Evolutionary conservation across 306 rosid genomes (phyloP).

Genomic region (Glycine tomentella): DNA sequence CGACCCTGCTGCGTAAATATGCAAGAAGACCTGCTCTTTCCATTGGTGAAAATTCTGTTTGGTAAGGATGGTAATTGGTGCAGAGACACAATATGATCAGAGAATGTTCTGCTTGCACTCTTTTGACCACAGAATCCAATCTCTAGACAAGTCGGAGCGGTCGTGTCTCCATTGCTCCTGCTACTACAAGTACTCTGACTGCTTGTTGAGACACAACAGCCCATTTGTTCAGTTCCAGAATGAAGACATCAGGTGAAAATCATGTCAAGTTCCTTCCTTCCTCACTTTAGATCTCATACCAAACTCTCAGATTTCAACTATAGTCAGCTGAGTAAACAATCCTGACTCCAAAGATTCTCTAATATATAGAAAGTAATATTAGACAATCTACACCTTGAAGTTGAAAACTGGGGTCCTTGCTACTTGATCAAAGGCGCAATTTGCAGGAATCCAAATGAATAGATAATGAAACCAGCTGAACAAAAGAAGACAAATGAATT

Average conservation of each 20-base stretch:
- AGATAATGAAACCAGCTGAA: slow-evolving; percentile 61
- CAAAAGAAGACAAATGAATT: slow-evolving; percentile 58
- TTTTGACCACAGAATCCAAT: slow-evolving; percentile 58
- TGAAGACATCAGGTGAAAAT: slow-evolving; percentile 51
- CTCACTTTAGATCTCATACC: slow-evolving; percentile 60
- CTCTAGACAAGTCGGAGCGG: slow-evolving; percentile 58
- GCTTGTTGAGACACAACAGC: slow-evolving; percentile 83
- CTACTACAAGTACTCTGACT: slow-evolving; percentile 66
- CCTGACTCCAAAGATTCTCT: slow-evolving; percentile 55
- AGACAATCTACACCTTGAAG: slow-evolving; percentile 51
- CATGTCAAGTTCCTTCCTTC: slow-evolving; percentile 49
- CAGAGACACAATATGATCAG: slow-evolving; percentile 62
- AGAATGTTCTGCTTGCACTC: slow-evolving; percentile 66
- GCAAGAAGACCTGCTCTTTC: slow-evolving; percentile 84
- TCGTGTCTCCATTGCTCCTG: slow-evolving; percentile 66
- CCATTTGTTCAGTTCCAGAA: slow-evolving; percentile 76
- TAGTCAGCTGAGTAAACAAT: slow-evolving; percentile 55
- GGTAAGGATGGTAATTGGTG: slow-evolving; percentile 71
- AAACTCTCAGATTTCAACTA: slow-evolving; percentile 46
- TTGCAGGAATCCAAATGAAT: slow-evolving; percentile 46
- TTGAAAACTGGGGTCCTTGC: slow-evolving; percentile 49
- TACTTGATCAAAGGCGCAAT: slow-evolving; percentile 62
- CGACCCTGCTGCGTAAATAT: slow-evolving; percentile 94
- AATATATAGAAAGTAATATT: slow-evolving; percentile 21
- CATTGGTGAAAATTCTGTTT: slow-evolving; percentile 74